These are phyloP conservation scores for Ormosia semicastrata DNA, from an alignment of 306 rosid genomes.

Conservation along the genomic window DNA sequence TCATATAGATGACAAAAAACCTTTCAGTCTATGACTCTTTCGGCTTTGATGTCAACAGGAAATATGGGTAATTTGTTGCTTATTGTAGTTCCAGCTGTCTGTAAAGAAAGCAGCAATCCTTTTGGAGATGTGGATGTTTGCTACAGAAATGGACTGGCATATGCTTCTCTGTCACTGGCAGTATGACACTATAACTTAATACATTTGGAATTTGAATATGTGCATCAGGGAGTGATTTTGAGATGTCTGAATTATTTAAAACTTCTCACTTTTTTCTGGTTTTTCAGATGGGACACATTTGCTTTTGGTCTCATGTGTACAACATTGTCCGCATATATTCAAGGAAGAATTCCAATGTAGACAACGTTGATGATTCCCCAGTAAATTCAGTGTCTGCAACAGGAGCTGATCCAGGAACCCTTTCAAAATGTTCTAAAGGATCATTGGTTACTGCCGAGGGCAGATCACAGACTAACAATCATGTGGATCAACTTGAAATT, in stretches of 20 bases:
- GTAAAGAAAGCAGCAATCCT: slow-evolving; percentile 31
- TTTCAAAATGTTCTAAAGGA: slow-evolving; percentile 26
- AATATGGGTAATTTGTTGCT: slow-evolving; percentile 40
- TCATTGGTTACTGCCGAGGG: not conserved
- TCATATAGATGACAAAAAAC: not conserved
- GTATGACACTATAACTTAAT: slow-evolving; percentile 25
- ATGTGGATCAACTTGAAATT: slow-evolving; percentile 32
- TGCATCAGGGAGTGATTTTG: not conserved
- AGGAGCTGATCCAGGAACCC: slow-evolving; percentile 22
- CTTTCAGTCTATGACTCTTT: not conserved
- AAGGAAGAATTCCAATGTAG: slow-evolving; percentile 14
- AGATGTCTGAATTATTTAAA: not conserved
- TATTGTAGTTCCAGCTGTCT: slow-evolving; percentile 40
- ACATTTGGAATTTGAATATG: not conserved
- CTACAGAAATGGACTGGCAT: slow-evolving; percentile 37
- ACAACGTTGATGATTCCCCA: slow-evolving; percentile 16
- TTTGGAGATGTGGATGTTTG: slow-evolving; percentile 45
- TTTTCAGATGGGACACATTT: slow-evolving; percentile 34
- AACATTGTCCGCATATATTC: slow-evolving; percentile 36
- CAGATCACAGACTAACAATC: slow-evolving; percentile 8
- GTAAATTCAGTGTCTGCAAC: not conserved
- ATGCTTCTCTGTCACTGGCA: slow-evolving; percentile 49
- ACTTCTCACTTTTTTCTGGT: not conserved
- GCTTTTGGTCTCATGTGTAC: slow-evolving; percentile 40
- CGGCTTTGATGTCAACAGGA: slow-evolving; percentile 16